A percentile compares a stretch with the other conserved stretches of the same genome.
These are phyloP conservation scores for Geotrichum klebahnii DNA, from an alignment of 1,139 yeast genomes.

Conservation along the genomic window DNA sequence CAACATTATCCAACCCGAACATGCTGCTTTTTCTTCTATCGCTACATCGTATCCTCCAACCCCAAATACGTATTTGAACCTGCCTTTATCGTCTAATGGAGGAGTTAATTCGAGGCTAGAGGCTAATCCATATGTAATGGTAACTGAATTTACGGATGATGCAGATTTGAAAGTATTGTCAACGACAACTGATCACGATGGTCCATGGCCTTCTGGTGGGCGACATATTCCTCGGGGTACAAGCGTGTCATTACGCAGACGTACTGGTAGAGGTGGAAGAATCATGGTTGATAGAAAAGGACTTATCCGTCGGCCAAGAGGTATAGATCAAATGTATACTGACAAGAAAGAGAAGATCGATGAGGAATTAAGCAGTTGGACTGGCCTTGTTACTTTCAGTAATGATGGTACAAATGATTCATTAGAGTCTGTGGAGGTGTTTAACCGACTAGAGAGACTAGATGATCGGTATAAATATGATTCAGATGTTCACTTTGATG, in stretches of 20 bases:
- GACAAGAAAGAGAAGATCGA: constrained; percentile 31
- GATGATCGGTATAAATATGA: constrained; percentile 77
- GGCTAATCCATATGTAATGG: constrained; percentile 30
- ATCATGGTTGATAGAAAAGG: constrained; percentile 69
- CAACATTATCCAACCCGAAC: constrained; percentile 52
- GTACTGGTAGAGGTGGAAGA: constrained; percentile 70
- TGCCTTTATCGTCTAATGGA: constrained; percentile 33
- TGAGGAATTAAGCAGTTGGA: constrained; percentile 25
- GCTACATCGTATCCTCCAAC: constrained; percentile 66
- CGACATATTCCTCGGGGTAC: constrained; percentile 35
- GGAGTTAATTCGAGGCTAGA: constrained; percentile 35
- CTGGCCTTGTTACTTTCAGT: constrained; percentile 10
- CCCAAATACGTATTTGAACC: constrained; percentile 28
- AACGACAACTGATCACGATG: constrained; percentile 28
- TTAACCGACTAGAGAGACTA: constrained; percentile 52
- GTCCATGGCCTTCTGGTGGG: constrained; percentile 28
- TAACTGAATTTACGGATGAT: constrained; percentile 24
- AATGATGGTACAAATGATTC: too few relatives aligned
- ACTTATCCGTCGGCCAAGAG: constrained; percentile 36
- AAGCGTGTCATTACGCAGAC: constrained; percentile 56
- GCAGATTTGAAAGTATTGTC: constrained; percentile 29
- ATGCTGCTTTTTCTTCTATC: constrained; percentile 77
- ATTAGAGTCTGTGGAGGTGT: too few relatives aligned
- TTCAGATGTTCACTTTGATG: constrained; percentile 53
- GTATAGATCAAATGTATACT: constrained; percentile 4